These are phyloP conservation scores for Zoysia pacifica DNA, from an alignment of 176 grass and related monocot species.

Conservation along the genomic window DNA sequence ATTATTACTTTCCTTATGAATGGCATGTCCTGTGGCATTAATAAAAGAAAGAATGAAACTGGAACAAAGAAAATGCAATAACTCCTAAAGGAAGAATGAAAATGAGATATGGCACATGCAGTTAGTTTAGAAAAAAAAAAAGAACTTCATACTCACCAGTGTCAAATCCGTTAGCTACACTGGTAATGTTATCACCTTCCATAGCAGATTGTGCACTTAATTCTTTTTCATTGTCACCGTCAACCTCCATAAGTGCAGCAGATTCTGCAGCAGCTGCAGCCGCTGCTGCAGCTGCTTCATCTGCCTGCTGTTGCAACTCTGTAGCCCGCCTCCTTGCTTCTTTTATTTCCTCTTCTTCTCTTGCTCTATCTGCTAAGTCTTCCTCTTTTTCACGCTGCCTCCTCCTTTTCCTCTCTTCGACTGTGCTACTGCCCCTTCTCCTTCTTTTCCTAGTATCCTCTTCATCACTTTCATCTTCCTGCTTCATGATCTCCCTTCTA, in stretches of 20 bases:
- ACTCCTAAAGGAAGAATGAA: not conserved
- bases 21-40: conserved; percentile 49
- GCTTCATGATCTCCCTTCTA: conserved; percentile 74
- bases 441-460: conserved; percentile 90
- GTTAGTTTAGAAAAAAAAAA: not conserved
- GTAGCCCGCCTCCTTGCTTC: conserved; percentile 72
- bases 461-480: conserved; percentile 93
- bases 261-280: conserved; percentile 34
- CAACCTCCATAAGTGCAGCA: conserved; percentile 61
- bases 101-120: not conserved
- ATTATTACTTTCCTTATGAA: conserved; percentile 43
- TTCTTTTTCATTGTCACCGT: conserved; percentile 63
- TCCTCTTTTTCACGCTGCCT: conserved; percentile 88
- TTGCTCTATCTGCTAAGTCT: conserved; percentile 75
- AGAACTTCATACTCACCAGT: conserved; percentile 44
- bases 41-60: conserved; percentile 22
- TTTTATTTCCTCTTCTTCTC: conserved; percentile 78
- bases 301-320: conserved; percentile 57
- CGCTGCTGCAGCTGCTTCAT: conserved; percentile 46
- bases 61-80: not conserved
- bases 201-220: conserved; percentile 43
- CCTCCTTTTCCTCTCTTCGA: conserved; percentile 80
- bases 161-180: conserved; percentile 44
- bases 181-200: conserved; percentile 38
- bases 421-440: conserved; percentile 53